Evolutionary conservation across 192 early-diverging fungal species (phyloP).

Genomic region (Gryganskiella cystojenkinii): DNA sequence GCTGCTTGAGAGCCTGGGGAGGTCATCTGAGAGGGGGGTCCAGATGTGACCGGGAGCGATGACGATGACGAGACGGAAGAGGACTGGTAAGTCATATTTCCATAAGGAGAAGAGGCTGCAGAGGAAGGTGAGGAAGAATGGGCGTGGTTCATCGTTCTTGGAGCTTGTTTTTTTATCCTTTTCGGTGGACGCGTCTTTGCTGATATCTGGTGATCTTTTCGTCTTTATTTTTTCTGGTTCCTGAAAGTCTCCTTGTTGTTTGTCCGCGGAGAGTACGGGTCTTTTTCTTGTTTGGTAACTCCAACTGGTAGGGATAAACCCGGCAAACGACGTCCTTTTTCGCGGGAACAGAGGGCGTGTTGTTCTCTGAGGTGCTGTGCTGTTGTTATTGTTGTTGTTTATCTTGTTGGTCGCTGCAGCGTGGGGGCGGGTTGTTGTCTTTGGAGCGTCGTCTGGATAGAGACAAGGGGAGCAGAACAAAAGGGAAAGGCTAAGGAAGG

Average conservation of each 20-base stretch:
- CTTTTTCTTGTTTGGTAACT: no score
- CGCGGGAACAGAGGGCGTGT: no score
- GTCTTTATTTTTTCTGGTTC: neutral
- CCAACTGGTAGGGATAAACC: no score
- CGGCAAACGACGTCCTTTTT: no score
- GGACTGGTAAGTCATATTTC: neutral
- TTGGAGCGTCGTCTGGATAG: slow-evolving; percentile 11
- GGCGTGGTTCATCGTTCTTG: neutral
- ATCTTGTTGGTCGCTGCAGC: no score
- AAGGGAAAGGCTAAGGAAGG: slow-evolving; percentile 5
- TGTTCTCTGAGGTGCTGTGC: no score
- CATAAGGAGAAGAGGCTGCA: neutral
- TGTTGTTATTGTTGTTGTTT: neutral
- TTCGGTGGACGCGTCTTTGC: neutral
- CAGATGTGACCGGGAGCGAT: neutral
- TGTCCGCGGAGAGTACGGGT: no score
- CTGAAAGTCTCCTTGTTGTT: no score
- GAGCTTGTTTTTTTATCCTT: neutral
- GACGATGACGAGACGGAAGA: slow-evolving; percentile 5
- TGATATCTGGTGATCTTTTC: neutral
- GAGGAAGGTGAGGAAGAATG: neutral
- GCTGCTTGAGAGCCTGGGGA: neutral
- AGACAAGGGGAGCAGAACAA: neutral
- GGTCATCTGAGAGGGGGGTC: neutral
- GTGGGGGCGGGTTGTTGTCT: neutral